These are phyloP conservation scores for Theobroma cacao DNA, from an alignment of 345 rosid species.

Conservation along the genomic window DNA sequence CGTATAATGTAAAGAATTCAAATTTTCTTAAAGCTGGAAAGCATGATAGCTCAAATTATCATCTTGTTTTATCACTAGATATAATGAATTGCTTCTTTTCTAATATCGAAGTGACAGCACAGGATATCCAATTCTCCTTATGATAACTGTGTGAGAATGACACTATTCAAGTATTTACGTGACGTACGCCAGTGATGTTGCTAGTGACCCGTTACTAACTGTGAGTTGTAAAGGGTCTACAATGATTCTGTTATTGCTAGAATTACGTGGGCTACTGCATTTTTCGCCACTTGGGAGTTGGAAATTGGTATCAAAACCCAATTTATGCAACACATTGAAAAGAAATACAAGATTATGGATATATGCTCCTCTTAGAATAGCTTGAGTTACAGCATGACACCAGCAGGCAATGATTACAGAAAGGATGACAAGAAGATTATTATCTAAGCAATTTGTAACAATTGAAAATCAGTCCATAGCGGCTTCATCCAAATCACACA, in stretches of 20 bases:
- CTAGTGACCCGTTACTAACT: background rate
- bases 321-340: background rate
- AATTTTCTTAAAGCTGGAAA: background rate
- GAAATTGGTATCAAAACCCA: background rate
- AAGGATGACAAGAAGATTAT: background rate
- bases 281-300: background rate
- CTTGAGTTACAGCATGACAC: background rate
- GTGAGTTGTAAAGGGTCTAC: background rate
- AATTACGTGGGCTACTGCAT: background rate
- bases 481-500: background rate
- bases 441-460: background rate
- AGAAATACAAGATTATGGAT: background rate
- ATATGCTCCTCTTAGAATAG: background rate
- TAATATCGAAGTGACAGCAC: background rate
- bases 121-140: background rate
- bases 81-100: background rate
- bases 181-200: background rate
- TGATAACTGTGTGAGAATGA: background rate
- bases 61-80: background rate
- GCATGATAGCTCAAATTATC: background rate
- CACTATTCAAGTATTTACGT: background rate
- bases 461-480: background rate
- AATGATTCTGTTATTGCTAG: background rate
- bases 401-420: background rate
- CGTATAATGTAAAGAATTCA: background rate